Percentiles rank a stretch among this genome's conserved stretches.
phyloP scores from a whole-genome alignment of 2,329 filamentous ascomycete genomes.

The Hypoxylon sp. region DNA sequence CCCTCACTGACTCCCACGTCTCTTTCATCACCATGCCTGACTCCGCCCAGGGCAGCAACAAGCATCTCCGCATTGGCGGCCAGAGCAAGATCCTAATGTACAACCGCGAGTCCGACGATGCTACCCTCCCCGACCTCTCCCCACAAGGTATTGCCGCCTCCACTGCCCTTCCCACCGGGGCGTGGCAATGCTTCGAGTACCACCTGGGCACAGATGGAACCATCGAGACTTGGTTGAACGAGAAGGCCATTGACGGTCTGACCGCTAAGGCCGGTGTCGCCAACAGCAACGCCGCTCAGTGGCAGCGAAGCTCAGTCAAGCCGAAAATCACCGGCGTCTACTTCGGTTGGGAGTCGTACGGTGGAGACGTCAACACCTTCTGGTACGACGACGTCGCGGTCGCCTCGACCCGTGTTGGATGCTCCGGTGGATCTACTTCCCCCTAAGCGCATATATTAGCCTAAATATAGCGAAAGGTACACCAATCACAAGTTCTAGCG shows the following conservation, averaged over 20 bases:
- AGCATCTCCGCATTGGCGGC: conserved; percentile 74
- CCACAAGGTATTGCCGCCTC: conserved; percentile 72
- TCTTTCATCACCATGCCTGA: conserved; percentile 76
- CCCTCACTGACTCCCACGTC: conserved; percentile 72
- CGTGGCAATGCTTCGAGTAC: conserved; percentile 74
- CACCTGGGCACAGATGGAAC: conserved; percentile 71
- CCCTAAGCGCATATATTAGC: conserved; percentile 28
- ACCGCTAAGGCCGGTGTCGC: conserved; percentile 62
- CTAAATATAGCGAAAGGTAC: conserved; percentile 28
- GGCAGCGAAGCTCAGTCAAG: conserved; percentile 65
- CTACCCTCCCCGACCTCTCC: conserved; percentile 72
- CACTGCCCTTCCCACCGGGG: conserved; percentile 63
- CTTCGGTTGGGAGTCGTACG: conserved; percentile 76
- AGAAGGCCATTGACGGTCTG: conserved; percentile 65
- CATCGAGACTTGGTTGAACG: conserved; percentile 74
- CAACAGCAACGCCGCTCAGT: conserved; percentile 68
- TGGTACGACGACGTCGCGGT: conserved; percentile 74
- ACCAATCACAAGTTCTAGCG: conserved; percentile 16
- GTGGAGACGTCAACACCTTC: conserved; percentile 72
- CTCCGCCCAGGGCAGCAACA: conserved; percentile 67
- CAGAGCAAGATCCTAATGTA: conserved; percentile 75
- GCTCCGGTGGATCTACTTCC: conserved; percentile 46
- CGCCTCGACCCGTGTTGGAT: conserved; percentile 64
- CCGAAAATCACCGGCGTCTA: conserved; percentile 70
- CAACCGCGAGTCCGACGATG: conserved; percentile 75